phyloP scores from a whole-genome alignment of 306 rosid species.

The Vigna radiata region DNA sequence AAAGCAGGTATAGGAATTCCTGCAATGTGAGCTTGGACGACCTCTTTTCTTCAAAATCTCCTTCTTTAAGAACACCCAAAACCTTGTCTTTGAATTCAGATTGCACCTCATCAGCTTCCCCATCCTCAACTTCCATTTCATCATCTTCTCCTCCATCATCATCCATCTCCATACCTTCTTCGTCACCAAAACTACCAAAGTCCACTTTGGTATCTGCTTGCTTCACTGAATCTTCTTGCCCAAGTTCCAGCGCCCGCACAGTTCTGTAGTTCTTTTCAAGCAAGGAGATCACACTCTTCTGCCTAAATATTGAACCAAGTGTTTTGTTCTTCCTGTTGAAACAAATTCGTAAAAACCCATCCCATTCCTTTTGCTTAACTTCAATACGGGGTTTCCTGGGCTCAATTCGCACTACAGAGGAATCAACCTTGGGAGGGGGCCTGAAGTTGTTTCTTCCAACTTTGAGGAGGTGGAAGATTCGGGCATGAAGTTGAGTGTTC shows the following conservation, averaged over 20 bases:
- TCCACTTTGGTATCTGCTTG: conserved; percentile 46
- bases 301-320: conserved; percentile 88
- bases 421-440: conserved; percentile 93
- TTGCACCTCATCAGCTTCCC: conserved; percentile 58
- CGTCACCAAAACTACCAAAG: conserved; percentile 55
- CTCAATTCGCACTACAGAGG: conserved; percentile 88
- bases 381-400: conserved; percentile 79
- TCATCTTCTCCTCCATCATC: conserved; percentile 61
- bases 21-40: conserved; percentile 85
- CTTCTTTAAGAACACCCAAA: conserved; percentile 73
- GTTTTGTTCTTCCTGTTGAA: conserved; percentile 94
- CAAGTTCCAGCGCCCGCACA: conserved; percentile 60
- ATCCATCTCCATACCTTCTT: conserved; percentile 60
- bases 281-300: conserved; percentile 74
- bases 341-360: conserved; percentile 83
- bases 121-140: conserved; percentile 72
- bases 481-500: conserved; percentile 82
- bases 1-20: conserved; percentile 76
- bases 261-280: conserved; percentile 89
- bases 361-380: conserved; percentile 91
- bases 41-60: conserved; percentile 87
- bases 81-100: conserved; percentile 89
- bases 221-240: conserved; percentile 51
- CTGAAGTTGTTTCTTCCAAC: conserved; percentile 94
- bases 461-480: conserved; percentile 89